Base-by-base conservation (phyloP, 306 rosid species). In the Hippophae rhamnoides region DNA sequence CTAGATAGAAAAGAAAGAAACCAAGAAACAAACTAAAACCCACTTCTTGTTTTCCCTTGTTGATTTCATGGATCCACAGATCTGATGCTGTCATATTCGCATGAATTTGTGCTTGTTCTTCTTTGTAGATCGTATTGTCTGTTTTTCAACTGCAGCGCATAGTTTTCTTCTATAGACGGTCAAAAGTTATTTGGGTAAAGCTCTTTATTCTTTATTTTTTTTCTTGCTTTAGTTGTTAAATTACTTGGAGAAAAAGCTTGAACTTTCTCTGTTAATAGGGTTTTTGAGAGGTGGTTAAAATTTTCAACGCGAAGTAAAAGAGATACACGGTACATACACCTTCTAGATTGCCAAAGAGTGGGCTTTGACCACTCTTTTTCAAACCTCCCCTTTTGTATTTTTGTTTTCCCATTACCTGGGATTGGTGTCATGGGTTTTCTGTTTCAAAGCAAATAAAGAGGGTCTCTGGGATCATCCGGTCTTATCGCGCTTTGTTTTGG, bases 61-160 rank as follows among this genome's bases (percentile, higher is more conserved):
- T 63, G 56, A 68, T 78, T 84, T 59, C 46, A 69, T 80, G 76
- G 89, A 86, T 86, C 87, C 80, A 41, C 76, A 77, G 97, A 89
- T 89, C 94, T 82, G 76, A 63, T 69, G 73, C 64, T 50, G 41
- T 68, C 47, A 40, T 51, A 49, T 72, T 63, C 64, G 40, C 69
- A 43, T 53, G 65, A 72, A 53, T 59, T 66, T 61, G 9, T 52
- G 56, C 31, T 52, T 38, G 65, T 14, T 63, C 63, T 52, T 61
- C 50, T 58, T 56, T 47, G 54, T 57, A 72, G 86, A 83, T 89
- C 86, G 58, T 62, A 60, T 27, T 62, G 43, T 46, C 8, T 69
- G 62, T 69, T 65, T 73, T 67, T 63, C 77, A 57, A 52, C 73
- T 54, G 42, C 26, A 47, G 13, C 74, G 10, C 52, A 9, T 43